phyloP scores from a whole-genome alignment of 2,329 filamentous ascomycete species.

The Colletotrichum sp. region DNA sequence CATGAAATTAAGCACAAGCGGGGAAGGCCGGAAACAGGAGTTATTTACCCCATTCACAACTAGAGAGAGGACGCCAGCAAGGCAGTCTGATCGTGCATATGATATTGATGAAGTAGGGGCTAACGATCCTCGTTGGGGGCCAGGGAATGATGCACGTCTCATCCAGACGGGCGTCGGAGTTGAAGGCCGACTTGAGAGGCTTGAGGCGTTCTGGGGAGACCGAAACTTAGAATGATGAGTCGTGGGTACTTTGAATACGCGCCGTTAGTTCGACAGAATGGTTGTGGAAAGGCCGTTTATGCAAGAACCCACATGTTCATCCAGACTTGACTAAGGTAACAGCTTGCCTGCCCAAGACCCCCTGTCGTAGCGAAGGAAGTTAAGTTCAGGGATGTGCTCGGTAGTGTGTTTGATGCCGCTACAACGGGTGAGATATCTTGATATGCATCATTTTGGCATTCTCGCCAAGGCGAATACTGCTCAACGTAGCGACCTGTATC shows the following conservation, averaged over 20 bases:
- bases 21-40: background rate
- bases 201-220: background rate
- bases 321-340: background rate
- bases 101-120: background rate
- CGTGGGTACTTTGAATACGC: background rate
- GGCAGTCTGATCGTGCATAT: background rate
- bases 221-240: background rate
- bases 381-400: background rate
- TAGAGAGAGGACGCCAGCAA: background rate
- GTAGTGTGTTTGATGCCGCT: background rate
- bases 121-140: background rate
- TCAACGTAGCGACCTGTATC: background rate
- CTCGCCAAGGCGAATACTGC: background rate
- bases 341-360: background rate
- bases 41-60: background rate
- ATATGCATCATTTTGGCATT: background rate
- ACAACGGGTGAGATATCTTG: background rate
- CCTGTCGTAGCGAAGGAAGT: background rate
- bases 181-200: background rate
- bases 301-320: background rate
- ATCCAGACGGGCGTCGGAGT: background rate
- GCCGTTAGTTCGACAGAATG: background rate
- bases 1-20: background rate
- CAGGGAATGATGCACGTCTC: background rate
- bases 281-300: background rate